Conservation (phyloP, 768 basidiomycete genomes). For the Suillus cothurnatus region DNA sequence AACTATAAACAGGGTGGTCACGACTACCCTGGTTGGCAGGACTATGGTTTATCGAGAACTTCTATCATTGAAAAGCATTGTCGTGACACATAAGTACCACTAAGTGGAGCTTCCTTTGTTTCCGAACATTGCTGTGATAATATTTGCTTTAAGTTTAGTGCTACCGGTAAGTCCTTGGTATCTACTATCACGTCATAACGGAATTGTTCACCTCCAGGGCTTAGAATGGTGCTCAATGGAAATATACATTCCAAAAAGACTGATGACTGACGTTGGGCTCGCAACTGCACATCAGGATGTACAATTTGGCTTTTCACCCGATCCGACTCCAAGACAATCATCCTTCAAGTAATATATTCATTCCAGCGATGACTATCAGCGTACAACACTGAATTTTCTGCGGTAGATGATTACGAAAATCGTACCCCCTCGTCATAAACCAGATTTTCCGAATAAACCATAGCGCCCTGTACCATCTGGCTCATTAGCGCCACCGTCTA, state of each 20-base stretch:
- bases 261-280: neutral
- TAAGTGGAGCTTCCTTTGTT: neutral
- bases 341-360: constrained; percentile 38
- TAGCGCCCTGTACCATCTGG: constrained; percentile 40
- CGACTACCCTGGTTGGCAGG: neutral
- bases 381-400: neutral
- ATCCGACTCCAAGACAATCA: constrained; percentile 38
- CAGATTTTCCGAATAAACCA: constrained; percentile 35
- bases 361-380: neutral
- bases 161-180: neutral
- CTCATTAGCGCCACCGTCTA: constrained; percentile 29
- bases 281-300: neutral
- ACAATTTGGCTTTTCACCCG: constrained; percentile 36
- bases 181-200: neutral
- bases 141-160: neutral
- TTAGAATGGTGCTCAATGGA: neutral
- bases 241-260: neutral
- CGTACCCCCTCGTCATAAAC: constrained; percentile 8
- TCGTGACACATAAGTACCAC: neutral
- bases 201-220: neutral
- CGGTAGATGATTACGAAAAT: constrained; percentile 16
- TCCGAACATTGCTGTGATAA: neutral
- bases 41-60: neutral
- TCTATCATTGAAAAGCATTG: too few species aligned
- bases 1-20: too few species aligned